phyloP scores from a whole-genome alignment of 2,329 filamentous ascomycete species.

The Aspergillus candidus region DNA sequence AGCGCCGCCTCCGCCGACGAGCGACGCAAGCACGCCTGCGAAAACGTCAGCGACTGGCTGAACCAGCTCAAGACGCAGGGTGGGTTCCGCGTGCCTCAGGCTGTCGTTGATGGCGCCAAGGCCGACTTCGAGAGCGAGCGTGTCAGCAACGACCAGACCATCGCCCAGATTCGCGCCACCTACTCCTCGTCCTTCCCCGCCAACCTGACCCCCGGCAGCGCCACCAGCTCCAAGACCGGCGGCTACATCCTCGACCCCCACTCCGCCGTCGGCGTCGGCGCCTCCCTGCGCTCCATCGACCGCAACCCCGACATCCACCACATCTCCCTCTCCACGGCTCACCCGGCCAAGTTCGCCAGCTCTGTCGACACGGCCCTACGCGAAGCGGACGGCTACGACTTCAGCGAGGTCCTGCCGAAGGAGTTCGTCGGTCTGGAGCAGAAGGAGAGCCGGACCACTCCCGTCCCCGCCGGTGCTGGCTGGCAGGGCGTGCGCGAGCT shows the following conservation, averaged over 20 bases:
- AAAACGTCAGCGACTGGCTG: slow-evolving; percentile 74
- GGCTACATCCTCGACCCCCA: slow-evolving; percentile 90
- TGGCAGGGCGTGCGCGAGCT: slow-evolving; percentile 72
- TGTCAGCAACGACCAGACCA: slow-evolving; percentile 58
- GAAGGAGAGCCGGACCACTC: slow-evolving; percentile 66
- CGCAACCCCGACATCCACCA: slow-evolving; percentile 53
- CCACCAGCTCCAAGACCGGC: slow-evolving; percentile 38
- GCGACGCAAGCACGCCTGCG: slow-evolving; percentile 52
- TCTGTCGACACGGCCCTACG: slow-evolving; percentile 77
- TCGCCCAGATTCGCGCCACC: slow-evolving; percentile 57
- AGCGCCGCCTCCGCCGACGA: slow-evolving; percentile 37
- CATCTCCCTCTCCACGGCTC: slow-evolving; percentile 84
- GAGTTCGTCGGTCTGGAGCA: slow-evolving; percentile 77
- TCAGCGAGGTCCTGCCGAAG: slow-evolving; percentile 68
- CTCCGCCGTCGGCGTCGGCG: slow-evolving; percentile 78
- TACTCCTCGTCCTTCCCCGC: slow-evolving; percentile 53
- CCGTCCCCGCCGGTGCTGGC: slow-evolving; percentile 57
- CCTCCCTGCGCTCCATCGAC: slow-evolving; percentile 62
- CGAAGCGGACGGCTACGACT: slow-evolving; percentile 66
- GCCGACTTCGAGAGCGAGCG: slow-evolving; percentile 75
- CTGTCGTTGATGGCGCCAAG: slow-evolving; percentile 65
- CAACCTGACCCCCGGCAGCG: slow-evolving; percentile 25
- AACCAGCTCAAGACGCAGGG: slow-evolving; percentile 71
- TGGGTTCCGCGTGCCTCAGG: slow-evolving; percentile 71
- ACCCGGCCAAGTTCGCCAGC: slow-evolving; percentile 88